These are phyloP conservation scores for Apiospora malaysiana DNA, from an alignment of 2,329 filamentous ascomycete species.

Conservation along the genomic window DNA sequence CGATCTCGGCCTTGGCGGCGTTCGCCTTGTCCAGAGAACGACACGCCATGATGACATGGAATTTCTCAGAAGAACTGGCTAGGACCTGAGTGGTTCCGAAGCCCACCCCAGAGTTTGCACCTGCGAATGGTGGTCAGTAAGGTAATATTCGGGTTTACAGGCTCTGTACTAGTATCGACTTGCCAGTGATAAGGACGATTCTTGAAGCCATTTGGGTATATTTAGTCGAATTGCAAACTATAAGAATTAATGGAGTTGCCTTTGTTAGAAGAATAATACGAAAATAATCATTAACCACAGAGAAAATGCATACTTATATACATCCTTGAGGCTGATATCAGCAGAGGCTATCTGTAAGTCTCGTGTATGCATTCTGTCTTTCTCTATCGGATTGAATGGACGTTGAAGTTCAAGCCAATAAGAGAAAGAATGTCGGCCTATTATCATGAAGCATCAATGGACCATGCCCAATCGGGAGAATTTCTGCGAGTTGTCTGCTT, in stretches of 20 bases:
- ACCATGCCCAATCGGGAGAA: background rate
- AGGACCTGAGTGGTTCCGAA: constrained; percentile 46
- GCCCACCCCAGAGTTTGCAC: constrained; percentile 54
- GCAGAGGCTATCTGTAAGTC: no score
- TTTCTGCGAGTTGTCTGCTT: background rate
- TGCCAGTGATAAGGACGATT: constrained; percentile 15
- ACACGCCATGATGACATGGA: constrained; percentile 46
- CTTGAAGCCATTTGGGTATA: background rate
- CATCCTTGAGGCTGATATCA: no score
- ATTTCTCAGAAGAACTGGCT: constrained; percentile 42
- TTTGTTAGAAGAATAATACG: background rate
- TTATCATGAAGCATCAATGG: no score
- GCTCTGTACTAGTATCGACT: background rate
- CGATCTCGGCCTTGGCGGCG: constrained; percentile 41
- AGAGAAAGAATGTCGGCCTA: no score
- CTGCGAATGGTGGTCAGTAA: constrained; percentile 27
- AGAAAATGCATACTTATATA: background rate
- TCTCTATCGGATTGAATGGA: no score
- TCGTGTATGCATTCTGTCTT: no score
- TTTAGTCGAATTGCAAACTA: background rate
- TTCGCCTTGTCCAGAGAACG: constrained; percentile 46
- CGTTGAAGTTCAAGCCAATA: no score
- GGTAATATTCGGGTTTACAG: no score
- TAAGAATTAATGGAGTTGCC: background rate
- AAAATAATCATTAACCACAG: background rate